Evolutionary conservation across 2,329 filamentous ascomycete genomes (phyloP), one percentile per base, ranked within the genome.

Genomic region (Lecanosticta acicola): DNA sequence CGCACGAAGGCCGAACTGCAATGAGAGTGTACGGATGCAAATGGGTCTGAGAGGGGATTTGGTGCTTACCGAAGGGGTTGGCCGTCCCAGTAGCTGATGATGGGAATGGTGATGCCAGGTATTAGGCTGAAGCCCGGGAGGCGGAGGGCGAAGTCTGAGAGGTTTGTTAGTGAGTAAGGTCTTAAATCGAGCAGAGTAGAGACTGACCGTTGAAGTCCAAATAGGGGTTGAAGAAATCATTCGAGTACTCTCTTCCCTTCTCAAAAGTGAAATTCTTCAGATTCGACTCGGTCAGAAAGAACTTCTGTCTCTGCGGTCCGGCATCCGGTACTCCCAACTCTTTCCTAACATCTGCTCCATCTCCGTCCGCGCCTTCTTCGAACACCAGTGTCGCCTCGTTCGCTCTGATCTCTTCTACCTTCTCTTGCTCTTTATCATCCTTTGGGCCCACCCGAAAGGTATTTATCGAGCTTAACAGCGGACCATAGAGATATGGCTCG

Each of bases 161-260:
- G 35, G 7, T 18, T 16, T 8, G n/a, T 35, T 17, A 35, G 33
- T n/a, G 5, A 35, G 7, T 14, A 35, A 7, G 5, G 33, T n/a
- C 7, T n/a, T 19, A 3, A 19, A 16, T 18, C 16, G 3, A 19
- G 17, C 9, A 9, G 3, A 11, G 2, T 14, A 14, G 7, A 9
- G 3, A 17, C 20, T 7, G 2, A 79, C 78, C 78, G 60, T 82
- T 84, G 65, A 97, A 96, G 66, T 94, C 88, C 37, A 98, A 68
- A 67, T 94, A 96, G 1, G 86, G 85, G 65, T 97, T 97, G 67
- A 84, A 94, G 67, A 98, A 97, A 64, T 86, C 83, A 53, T 74
- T 77, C 49, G 73, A 68, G 67, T 85, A 85, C 46, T 73, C 68
- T 52, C 80, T 70, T 0, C 79, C 81, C 40, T 71, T 70, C 59